Conservation (phyloP, 2,329 filamentous ascomycete genomes). For the Zasmidium citrigriseum region DNA sequence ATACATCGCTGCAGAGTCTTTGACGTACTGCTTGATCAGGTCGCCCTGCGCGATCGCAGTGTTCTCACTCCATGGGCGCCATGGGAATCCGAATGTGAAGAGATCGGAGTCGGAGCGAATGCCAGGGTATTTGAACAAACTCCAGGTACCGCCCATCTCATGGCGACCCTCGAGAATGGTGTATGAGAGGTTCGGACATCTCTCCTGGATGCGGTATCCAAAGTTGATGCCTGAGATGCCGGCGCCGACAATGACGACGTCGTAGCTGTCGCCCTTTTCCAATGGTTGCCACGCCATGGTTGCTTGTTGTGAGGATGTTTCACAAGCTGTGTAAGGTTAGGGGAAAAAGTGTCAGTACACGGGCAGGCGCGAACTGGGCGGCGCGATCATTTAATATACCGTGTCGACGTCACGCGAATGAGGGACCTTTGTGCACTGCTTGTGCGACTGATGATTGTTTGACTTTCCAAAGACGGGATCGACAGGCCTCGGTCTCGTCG, state of each 20-base stretch:
- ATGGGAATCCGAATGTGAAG: conserved; percentile 61
- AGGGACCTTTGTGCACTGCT: not conserved
- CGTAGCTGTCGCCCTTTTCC: conserved; percentile 34
- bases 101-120: conserved; percentile 57
- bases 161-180: conserved; percentile 68
- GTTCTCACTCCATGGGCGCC: conserved; percentile 65
- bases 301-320: not conserved
- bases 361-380: not conserved
- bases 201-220: conserved; percentile 59
- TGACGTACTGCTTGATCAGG: conserved; percentile 47
- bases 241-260: conserved; percentile 66
- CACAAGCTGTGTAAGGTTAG: not conserved
- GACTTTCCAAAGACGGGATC: not conserved
- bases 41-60: conserved; percentile 49
- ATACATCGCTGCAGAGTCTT: conserved; percentile 44
- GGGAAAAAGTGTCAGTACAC: not conserved
- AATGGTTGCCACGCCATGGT: conserved; percentile 27
- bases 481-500: not conserved
- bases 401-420: not conserved
- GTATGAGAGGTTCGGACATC: conserved; percentile 58
- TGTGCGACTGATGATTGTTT: not conserved
- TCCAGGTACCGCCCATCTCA: conserved; percentile 75
- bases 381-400: not conserved
- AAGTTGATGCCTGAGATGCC: conserved; percentile 76
- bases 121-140: conserved; percentile 72